These are phyloP conservation scores for Solanum aculeatissimum DNA, from an alignment of 305 asterid genomes.

Conservation along the genomic window DNA sequence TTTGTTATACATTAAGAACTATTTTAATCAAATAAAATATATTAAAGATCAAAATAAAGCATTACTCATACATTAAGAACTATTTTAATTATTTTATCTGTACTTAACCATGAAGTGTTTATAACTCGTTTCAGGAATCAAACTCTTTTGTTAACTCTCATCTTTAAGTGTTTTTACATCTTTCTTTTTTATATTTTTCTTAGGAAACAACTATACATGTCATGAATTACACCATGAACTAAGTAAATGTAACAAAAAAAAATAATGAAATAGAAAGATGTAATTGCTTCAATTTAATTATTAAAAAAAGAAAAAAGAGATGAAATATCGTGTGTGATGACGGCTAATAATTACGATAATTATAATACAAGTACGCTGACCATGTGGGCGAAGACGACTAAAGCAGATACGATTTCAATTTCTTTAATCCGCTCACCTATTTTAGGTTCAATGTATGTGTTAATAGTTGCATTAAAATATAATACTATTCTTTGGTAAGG, in stretches of 20 bases:
- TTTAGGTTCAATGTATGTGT: neutral
- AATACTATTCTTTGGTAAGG: neutral
- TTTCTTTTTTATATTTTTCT: no score
- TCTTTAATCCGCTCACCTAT: neutral
- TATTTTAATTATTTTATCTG: no score
- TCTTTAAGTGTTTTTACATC: no score
- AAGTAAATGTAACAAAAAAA: neutral
- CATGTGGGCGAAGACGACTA: neutral
- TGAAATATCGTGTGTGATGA: neutral
- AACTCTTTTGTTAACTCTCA: no score
- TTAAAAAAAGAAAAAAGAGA: no score
- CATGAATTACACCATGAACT: neutral
- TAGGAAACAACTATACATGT: neutral
- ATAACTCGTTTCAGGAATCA: no score
- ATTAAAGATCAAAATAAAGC: no score
- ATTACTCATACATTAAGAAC: no score
- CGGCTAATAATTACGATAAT: neutral
- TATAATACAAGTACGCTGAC: neutral
- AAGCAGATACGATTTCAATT: neutral
- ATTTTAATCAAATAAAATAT: no score
- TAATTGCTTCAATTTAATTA: neutral
- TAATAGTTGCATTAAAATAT: neutral
- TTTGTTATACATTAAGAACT: no score
- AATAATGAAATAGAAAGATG: no score
- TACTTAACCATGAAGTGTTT: no score